Evolutionary conservation across 306 rosid species (phyloP).

Genomic region (Dalbergia cochinchinensis): DNA sequence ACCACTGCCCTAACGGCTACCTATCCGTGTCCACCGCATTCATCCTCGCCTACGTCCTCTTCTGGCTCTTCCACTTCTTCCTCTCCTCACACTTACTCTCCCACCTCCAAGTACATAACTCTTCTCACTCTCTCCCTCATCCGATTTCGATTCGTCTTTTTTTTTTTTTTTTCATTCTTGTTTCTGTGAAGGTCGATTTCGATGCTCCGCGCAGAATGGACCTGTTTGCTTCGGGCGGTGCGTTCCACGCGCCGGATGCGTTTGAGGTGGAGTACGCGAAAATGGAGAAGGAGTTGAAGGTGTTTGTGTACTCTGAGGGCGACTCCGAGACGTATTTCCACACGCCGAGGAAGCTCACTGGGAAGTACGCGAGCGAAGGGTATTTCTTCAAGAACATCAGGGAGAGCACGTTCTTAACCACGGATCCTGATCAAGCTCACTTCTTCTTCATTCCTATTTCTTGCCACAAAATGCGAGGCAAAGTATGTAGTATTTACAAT

Average conservation of each 20-base stretch:
- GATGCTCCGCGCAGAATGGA: background rate
- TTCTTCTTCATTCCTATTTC: constrained; percentile 53
- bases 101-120: background rate
- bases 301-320: constrained; percentile 47
- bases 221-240: background rate
- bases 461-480: constrained; percentile 49
- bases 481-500: constrained; percentile 2
- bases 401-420: constrained; percentile 43
- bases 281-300: constrained; percentile 51
- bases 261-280: constrained; percentile 28
- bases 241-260: constrained; percentile 33
- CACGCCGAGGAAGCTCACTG: constrained; percentile 43
- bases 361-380: constrained; percentile 43
- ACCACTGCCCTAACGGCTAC: background rate
- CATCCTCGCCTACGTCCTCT: background rate
- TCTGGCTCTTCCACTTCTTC: background rate
- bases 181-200: background rate
- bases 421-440: constrained; percentile 45
- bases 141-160: too few relatives aligned
- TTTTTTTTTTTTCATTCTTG: background rate
- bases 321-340: constrained; percentile 41
- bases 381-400: constrained; percentile 52
- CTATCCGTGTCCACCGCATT: background rate
- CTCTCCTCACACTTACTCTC: background rate
- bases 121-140: too few relatives aligned